Percentiles rank a stretch among this genome's conserved stretches.
phyloP scores from a whole-genome alignment of 306 rosid species.

The Cicer bijugum region DNA sequence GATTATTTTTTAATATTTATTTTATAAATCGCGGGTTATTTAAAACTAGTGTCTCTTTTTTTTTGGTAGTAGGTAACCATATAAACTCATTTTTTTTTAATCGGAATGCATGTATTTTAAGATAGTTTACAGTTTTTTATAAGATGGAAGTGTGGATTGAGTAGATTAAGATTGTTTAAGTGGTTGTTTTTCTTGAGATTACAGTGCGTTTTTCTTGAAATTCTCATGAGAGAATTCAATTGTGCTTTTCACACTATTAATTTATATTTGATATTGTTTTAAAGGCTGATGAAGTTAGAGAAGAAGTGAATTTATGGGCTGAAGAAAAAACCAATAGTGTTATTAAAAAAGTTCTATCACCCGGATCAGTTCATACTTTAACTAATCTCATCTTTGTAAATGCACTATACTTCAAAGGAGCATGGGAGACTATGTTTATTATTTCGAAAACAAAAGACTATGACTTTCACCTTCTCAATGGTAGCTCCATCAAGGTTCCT shows the following conservation, averaged over 20 bases:
- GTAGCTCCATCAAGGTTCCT: conserved; percentile 64
- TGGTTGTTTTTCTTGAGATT: too few relatives aligned
- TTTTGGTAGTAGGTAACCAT: too few relatives aligned
- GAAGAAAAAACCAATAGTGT: conserved; percentile 76
- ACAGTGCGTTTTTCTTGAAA: conserved; percentile 13
- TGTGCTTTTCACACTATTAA: neutral
- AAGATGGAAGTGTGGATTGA: too few relatives aligned
- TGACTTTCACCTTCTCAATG: conserved; percentile 67
- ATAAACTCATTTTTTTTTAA: too few relatives aligned
- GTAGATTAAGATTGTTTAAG: too few relatives aligned
- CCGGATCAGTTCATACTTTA: conserved; percentile 54
- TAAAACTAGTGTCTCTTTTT: too few relatives aligned
- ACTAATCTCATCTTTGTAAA: conserved; percentile 71
- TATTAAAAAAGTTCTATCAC: conserved; percentile 69
- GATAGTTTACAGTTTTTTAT: too few relatives aligned
- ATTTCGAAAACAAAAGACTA: conserved; percentile 57
- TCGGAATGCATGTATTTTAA: too few relatives aligned
- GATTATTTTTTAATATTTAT: too few relatives aligned
- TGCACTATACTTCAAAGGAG: conserved; percentile 86
- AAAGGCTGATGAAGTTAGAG: conserved; percentile 65
- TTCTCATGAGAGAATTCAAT: neutral
- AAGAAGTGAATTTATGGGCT: conserved; percentile 76
- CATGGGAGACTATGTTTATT: conserved; percentile 66
- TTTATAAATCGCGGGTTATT: too few relatives aligned
- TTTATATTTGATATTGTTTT: conserved; percentile 33